Evolutionary conservation across 2,329 filamentous ascomycete species (phyloP).

Genomic region (Torrubiella hemipterigena): DNA sequence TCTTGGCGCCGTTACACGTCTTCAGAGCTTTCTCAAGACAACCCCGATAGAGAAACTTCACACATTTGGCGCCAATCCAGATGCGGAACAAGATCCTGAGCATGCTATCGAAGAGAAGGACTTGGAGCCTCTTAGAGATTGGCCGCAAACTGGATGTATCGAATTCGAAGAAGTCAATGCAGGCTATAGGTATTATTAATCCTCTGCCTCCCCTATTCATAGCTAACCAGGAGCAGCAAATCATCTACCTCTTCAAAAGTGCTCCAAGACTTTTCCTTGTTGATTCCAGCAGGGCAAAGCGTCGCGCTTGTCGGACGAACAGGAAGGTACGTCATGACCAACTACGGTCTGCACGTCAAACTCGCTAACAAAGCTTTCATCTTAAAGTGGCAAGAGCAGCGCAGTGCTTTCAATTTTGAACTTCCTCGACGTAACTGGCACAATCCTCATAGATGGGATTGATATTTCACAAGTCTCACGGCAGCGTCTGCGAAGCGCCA

Average conservation of each 20-base stretch:
- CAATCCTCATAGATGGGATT: slow-evolving; percentile 4
- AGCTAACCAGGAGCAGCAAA: background rate
- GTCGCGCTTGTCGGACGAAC: background rate
- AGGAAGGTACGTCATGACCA: slow-evolving; percentile 1
- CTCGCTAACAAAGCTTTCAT: background rate
- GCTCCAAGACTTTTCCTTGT: background rate
- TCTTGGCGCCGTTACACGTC: background rate
- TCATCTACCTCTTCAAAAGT: background rate
- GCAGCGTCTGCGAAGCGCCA: no score
- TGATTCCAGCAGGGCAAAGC: background rate
- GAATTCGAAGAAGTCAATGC: background rate
- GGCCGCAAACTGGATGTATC: background rate
- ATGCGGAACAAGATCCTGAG: background rate
- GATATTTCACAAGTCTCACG: slow-evolving; percentile 2
- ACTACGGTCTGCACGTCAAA: no score
- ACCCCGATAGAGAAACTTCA: background rate
- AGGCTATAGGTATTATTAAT: background rate
- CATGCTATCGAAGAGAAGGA: background rate
- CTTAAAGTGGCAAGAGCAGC: background rate
- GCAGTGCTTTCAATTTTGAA: background rate
- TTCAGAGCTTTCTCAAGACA: background rate
- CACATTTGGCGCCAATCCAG: no score
- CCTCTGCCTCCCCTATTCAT: background rate
- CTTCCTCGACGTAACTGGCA: background rate
- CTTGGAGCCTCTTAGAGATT: no score